phyloP scores from a whole-genome alignment of 768 basidiomycete species.

The Termitomyces sp. region DNA sequence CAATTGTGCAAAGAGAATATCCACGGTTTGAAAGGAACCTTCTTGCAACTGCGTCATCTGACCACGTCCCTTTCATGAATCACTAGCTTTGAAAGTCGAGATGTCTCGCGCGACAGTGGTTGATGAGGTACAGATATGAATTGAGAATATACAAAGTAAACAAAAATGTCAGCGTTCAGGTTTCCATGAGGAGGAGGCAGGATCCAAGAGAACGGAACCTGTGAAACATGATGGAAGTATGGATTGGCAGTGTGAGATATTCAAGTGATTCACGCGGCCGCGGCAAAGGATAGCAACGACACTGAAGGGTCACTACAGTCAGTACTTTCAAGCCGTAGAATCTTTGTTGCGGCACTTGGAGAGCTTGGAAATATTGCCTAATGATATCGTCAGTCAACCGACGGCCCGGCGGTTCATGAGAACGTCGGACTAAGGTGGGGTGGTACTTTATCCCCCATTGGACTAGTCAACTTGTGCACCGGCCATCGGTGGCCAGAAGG shows the following conservation, averaged over 20 bases:
- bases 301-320: background rate
- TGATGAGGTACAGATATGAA: background rate
- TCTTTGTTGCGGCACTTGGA: background rate
- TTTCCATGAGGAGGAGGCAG: background rate
- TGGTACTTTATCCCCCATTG: slow-evolving; percentile 14
- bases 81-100: background rate
- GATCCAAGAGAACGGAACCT: background rate
- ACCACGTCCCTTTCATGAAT: background rate
- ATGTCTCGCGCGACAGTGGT: background rate
- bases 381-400: slow-evolving; percentile 4
- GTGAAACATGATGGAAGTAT: background rate
- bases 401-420: slow-evolving; percentile 10
- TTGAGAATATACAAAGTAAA: background rate
- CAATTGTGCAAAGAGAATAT: background rate
- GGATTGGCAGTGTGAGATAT: background rate
- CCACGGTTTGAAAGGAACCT: background rate
- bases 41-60: background rate
- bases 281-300: background rate
- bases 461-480: slow-evolving; percentile 8
- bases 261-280: background rate
- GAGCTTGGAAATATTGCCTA: slow-evolving; percentile 1
- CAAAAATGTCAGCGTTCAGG: too few relatives aligned
- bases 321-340: background rate
- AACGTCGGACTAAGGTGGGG: slow-evolving; percentile 3
- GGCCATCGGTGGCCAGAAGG: background rate